Evolutionary conservation across 75 land plant species (phyloP), one percentile per base, ranked within the genome.

Genomic region (Cupressus sempervirens): DNA sequence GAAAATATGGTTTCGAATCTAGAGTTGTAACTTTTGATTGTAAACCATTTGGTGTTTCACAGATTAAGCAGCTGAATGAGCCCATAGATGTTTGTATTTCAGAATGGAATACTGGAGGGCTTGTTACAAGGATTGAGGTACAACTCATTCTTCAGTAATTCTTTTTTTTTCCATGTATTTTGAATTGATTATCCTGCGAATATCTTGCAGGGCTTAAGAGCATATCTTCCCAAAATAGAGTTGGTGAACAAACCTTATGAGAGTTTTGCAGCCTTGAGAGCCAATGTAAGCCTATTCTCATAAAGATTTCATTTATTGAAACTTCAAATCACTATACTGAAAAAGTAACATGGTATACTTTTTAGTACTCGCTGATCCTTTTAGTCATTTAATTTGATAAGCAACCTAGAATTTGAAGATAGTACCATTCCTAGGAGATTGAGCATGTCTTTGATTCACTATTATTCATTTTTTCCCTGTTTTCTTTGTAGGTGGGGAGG

Each of bases 91-190:
- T 96, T 38, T 89, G 73, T 79, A 91, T 96, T 54, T 86, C 86
- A 30, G 93, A 93, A 83, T 96, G 95, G 93, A 96, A 95, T 84
- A 87, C 90, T 43, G 93, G 92, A 16, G 96, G 98, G 46, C 92
- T 93, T 34, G 90, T 96, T n/a, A 88, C 95, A 83, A 90, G 93
- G 80, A 88, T 96, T 83, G 98, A 96, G 97, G 98, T 94, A 34
- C 29, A 32, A 32, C 32, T 12, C 36, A 23, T 74, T 36, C 50
- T 77, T 23, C 30, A 23, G 45, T 3, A n/a, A 13, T 38, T 18
- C 45, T 76, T 18, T 76, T 41, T 76, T 50, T 26, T 70, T 36
- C 18, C 32, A 83, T 45, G 32, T 32, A 82, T 43, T 48, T 43
- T 30, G 11, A 72, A 75, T 34, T 54, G 46, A 76, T 82, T 46